A percentile compares a stretch with the other conserved stretches of the same genome.
Conservation (phyloP, 1,284 basidiomycete genomes). For the Papiliotrema terrestris region DNA sequence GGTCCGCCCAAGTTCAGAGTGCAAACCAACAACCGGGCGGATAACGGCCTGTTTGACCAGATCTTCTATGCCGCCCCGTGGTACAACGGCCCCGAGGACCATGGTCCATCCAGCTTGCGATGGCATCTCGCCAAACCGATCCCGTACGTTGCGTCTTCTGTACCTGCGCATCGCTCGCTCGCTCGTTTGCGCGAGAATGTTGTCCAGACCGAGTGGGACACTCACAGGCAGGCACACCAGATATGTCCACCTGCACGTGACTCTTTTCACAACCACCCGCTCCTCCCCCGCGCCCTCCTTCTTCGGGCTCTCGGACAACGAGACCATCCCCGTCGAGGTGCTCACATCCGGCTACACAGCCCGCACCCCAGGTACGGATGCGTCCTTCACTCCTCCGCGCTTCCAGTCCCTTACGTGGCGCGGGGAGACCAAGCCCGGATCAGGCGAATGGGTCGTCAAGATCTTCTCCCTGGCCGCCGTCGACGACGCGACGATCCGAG, state of each 20-base stretch:
- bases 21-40: slow-evolving; percentile 10
- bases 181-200: too few species aligned
- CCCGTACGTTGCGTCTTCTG: slow-evolving; percentile 12
- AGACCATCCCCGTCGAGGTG: slow-evolving; percentile 59
- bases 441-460: slow-evolving; percentile 69
- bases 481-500: slow-evolving; percentile 63
- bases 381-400: slow-evolving; percentile 57
- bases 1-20: slow-evolving; percentile 18
- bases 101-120: slow-evolving; percentile 10
- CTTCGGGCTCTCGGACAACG: slow-evolving; percentile 59
- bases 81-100: slow-evolving; percentile 20
- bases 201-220: too few species aligned
- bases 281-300: slow-evolving; percentile 63
- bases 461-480: slow-evolving; percentile 73
- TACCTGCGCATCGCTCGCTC: slow-evolving; percentile 6
- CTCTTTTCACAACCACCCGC: slow-evolving; percentile 75
- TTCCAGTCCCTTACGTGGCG: slow-evolving; percentile 91
- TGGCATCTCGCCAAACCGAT: slow-evolving; percentile 10
- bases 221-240: slow-evolving; percentile 53
- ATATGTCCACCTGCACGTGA: slow-evolving; percentile 84
- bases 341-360: slow-evolving; percentile 66
- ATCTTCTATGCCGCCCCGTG: slow-evolving; percentile 47
- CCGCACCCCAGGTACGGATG: neutral
- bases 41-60: slow-evolving; percentile 30
- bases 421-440: slow-evolving; percentile 53